These are phyloP conservation scores for Pelargonium cotyledonis DNA, from an alignment of 441 rosid species.

Conservation along the genomic window DNA sequence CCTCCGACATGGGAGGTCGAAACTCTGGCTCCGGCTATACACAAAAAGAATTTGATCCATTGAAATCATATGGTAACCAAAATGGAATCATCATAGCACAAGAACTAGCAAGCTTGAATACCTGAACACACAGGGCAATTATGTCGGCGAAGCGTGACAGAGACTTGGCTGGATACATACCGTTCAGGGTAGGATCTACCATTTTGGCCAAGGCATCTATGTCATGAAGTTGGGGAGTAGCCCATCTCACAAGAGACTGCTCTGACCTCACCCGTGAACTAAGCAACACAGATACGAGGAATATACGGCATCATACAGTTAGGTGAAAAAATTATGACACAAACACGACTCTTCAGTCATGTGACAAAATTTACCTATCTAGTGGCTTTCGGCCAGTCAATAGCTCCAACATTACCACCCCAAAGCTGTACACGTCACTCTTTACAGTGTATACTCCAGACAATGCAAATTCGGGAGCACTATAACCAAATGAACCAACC, in stretches of 20 bases:
- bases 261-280: slow-evolving; percentile 71
- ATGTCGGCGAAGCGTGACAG: slow-evolving; percentile 88
- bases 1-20: slow-evolving; percentile 86
- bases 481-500: slow-evolving; percentile 52
- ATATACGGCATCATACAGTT: no score
- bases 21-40: slow-evolving; percentile 64
- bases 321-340: background rate
- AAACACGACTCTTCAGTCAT: background rate
- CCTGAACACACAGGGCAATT: slow-evolving; percentile 88
- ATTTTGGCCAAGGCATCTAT: slow-evolving; percentile 79
- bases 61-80: no score
- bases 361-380: slow-evolving; percentile 48
- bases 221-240: slow-evolving; percentile 89
- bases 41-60: no score
- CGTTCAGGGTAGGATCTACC: slow-evolving; percentile 85
- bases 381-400: slow-evolving; percentile 80
- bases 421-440: slow-evolving; percentile 94
- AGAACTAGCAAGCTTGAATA: slow-evolving; percentile 9
- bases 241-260: slow-evolving; percentile 95
- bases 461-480: slow-evolving; percentile 86
- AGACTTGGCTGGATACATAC: slow-evolving; percentile 76
- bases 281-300: no score
- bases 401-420: slow-evolving; percentile 94
- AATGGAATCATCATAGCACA: no score
- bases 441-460: slow-evolving; percentile 69